phyloP scores from a whole-genome alignment of 495 filamentous ascomycete genomes.

The Aspergillus campestris region DNA sequence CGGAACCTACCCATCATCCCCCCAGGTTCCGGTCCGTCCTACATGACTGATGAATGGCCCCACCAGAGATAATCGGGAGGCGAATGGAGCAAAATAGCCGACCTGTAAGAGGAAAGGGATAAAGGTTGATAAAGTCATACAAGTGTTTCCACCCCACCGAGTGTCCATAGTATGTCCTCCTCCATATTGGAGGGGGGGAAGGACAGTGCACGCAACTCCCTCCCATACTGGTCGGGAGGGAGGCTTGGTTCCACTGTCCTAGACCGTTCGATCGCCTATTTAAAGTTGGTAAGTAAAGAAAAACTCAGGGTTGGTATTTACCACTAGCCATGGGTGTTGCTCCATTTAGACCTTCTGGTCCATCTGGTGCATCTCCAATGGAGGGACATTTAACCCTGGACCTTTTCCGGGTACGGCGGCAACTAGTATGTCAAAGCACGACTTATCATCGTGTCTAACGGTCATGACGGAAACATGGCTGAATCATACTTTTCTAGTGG shows the following conservation, averaged over 20 bases:
- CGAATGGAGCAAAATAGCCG: no score
- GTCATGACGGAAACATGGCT: neutral
- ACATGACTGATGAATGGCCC: no score
- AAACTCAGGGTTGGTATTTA: slow-evolving; percentile 3
- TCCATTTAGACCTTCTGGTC: neutral
- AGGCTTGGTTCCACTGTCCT: slow-evolving; percentile 18
- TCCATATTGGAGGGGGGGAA: slow-evolving; percentile 8
- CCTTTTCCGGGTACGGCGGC: slow-evolving; percentile 14
- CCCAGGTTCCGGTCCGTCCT: no score
- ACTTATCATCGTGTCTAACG: neutral
- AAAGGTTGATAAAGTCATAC: no score
- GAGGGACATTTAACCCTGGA: neutral
- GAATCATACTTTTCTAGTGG: neutral
- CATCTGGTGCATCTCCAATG: neutral
- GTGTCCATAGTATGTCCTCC: neutral
- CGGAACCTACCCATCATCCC: no score
- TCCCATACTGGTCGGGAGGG: slow-evolving; percentile 11
- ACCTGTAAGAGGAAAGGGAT: no score
- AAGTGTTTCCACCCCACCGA: neutral
- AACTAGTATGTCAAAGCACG: slow-evolving; percentile 1
- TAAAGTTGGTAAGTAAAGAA: slow-evolving; percentile 14
- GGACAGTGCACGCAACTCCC: neutral
- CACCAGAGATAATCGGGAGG: no score
- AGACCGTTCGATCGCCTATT: slow-evolving; percentile 24
- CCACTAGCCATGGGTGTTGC: neutral